Evolutionary conservation across 1,284 basidiomycete genomes (phyloP), one percentile per base, ranked within the genome.

Genomic region (Naganishia sp.): DNA sequence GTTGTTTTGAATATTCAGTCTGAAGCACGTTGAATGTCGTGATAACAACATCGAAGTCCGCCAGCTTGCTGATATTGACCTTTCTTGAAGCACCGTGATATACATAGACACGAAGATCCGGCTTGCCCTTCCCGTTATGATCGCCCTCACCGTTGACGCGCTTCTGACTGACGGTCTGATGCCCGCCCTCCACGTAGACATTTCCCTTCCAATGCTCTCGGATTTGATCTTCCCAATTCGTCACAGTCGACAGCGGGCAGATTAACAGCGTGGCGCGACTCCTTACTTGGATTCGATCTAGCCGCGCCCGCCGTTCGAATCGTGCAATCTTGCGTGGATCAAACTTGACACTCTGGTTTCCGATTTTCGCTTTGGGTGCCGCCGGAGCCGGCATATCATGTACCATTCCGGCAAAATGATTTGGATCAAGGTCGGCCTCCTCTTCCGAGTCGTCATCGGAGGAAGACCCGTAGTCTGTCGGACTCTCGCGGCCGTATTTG

Each of bases 211-310:
- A 93, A 79, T 99, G 96, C 76, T 98, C 94, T 68, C 88, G 86
- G 76, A 99, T 90, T 78, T 99, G 96, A 70, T 96, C 92, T 79
- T 99, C 95, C 96, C 96, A 99, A 75, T 98, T 99, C 54, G 91
- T 88, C 1, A 99, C 92, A 1, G 96, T 97, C 25, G 93, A 95
- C 63, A 99, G 83, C 9, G 96, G 96, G 73, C 96, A 98, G 31
- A 99, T 86, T 71, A 99, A 91, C n/a, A 99, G 81, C 0, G 96
- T 98, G 9, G 90, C 96, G 53, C 93, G 87, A 73, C 90, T 92
- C 71, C 88, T 87, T 50, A 86, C 84, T n/a, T 85, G 84, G n/a
- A 65, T 46, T 21, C 66, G 53, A 28, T 59, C 60, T 6, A 50
- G 45, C 39, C 68, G 39, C 68, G 65, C 23, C 49, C 69, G 54